A percentile compares a stretch with the other conserved stretches of the same genome.
phyloP scores from a whole-genome alignment of 148 eudicot genomes.

The Vaccinium corymbosum region DNA sequence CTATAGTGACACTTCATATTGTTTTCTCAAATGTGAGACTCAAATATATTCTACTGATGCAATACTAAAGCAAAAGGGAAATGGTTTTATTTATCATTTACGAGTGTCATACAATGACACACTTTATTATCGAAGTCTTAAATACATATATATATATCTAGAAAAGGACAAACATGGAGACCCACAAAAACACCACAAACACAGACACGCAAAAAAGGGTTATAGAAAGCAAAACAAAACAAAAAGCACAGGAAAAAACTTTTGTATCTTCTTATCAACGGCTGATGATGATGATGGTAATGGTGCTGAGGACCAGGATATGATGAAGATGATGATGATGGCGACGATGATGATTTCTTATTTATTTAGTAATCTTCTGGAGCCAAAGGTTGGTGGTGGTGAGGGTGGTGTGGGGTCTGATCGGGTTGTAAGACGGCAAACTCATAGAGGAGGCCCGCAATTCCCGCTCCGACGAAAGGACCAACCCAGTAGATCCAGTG shows the following conservation, averaged over 20 bases:
- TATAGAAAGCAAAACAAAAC: not conserved
- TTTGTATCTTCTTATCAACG: not conserved
- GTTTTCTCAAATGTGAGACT: no score
- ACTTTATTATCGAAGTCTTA: not conserved
- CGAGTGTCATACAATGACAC: not conserved
- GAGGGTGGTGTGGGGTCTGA: constrained; percentile 19
- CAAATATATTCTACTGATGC: no score
- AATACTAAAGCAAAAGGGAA: not conserved
- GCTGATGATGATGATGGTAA: not conserved
- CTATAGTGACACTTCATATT: no score
- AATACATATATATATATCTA: not conserved
- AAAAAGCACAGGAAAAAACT: not conserved
- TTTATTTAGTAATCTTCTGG: constrained; percentile 65
- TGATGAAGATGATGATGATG: not conserved
- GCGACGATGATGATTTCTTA: not conserved
- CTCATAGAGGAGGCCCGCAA: constrained; percentile 50
- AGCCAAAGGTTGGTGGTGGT: constrained; percentile 61
- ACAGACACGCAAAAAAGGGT: no score
- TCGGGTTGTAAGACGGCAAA: constrained; percentile 44
- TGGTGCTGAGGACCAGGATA: not conserved
- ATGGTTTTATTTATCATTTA: not conserved
- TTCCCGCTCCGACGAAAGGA: constrained; percentile 45
- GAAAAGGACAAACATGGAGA: not conserved
- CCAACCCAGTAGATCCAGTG: constrained; percentile 63
- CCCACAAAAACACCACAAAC: not conserved